These are phyloP conservation scores for Blastomyces parvus DNA, from an alignment of 2,329 filamentous ascomycete genomes.

Conservation along the genomic window DNA sequence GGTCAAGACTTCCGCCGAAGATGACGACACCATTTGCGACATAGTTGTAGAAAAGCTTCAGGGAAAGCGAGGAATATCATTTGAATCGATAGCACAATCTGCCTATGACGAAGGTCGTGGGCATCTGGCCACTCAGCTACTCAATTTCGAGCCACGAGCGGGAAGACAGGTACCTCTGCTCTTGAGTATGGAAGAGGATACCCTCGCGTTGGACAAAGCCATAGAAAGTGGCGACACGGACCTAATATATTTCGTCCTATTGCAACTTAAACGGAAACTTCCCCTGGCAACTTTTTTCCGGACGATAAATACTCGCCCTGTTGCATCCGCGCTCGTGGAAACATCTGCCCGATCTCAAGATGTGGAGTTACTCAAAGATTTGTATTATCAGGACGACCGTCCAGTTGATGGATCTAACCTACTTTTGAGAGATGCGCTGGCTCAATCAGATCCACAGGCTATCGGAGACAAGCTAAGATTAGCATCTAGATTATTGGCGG, in stretches of 20 bases:
- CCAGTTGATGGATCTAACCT: constrained; percentile 80
- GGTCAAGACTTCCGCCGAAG: constrained; percentile 71
- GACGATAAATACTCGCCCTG: constrained; percentile 72
- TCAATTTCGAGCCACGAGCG: constrained; percentile 88
- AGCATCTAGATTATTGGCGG: constrained; percentile 69
- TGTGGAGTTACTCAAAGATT: constrained; percentile 73
- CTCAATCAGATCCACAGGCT: constrained; percentile 58
- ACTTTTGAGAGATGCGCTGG: constrained; percentile 72
- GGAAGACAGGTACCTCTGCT: constrained; percentile 94
- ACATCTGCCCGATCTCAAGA: constrained; percentile 72
- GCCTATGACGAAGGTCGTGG: constrained; percentile 89
- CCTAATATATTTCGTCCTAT: constrained; percentile 76
- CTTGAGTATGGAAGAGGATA: constrained; percentile 90
- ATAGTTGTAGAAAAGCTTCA: constrained; percentile 78
- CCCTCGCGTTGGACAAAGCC: constrained; percentile 89
- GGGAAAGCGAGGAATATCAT: constrained; percentile 86
- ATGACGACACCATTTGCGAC: constrained; percentile 79
- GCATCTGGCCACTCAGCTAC: constrained; percentile 76
- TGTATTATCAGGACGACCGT: constrained; percentile 96
- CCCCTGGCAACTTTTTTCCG: constrained; percentile 88
- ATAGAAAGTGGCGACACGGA: constrained; percentile 94
- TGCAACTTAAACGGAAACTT: constrained; percentile 81
- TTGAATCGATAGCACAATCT: constrained; percentile 83
- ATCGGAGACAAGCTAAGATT: constrained; percentile 80
- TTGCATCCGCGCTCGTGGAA: constrained; percentile 84